phyloP scores from a whole-genome alignment of 2,329 filamentous ascomycete genomes.

The Nemania sp. region DNA sequence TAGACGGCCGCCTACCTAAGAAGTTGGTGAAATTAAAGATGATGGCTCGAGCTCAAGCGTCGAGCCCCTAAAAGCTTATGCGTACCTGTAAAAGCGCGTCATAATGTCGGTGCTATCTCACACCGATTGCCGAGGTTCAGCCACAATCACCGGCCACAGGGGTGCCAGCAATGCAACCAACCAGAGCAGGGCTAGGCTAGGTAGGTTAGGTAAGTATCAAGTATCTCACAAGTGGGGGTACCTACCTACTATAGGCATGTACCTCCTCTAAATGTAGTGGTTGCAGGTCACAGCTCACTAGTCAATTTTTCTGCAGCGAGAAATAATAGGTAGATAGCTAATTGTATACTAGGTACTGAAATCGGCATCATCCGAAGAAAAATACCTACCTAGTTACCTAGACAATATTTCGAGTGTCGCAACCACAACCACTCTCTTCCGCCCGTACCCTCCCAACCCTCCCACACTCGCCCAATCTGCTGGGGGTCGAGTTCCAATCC shows the following conservation, averaged over 20 bases:
- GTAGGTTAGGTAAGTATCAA: neutral
- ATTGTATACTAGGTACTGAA: slow-evolving; percentile 8
- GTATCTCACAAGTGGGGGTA: no score
- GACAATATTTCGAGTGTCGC: slow-evolving; percentile 12
- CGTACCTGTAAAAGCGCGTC: slow-evolving; percentile 10
- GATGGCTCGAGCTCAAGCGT: slow-evolving; percentile 32
- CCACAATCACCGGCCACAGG: slow-evolving; percentile 18
- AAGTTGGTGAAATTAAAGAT: neutral
- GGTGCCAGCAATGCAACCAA: neutral
- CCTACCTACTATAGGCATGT: no score
- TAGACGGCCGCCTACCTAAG: slow-evolving; percentile 6
- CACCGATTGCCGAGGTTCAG: slow-evolving; percentile 32
- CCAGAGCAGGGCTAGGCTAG: neutral
- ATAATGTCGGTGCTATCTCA: slow-evolving; percentile 14
- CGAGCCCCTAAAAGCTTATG: no score
- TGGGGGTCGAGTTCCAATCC: slow-evolving; percentile 13
- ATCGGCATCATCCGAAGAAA: slow-evolving; percentile 31
- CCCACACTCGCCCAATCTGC: neutral
- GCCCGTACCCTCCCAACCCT: neutral
- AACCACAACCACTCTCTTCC: slow-evolving; percentile 16
- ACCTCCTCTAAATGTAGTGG: no score
- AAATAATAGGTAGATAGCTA: neutral
- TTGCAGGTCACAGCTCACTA: slow-evolving; percentile 11
- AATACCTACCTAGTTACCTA: neutral
- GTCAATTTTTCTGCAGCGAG: slow-evolving; percentile 32